These are phyloP conservation scores for Backusella liffmaniae DNA, from an alignment of 192 early-diverging fungal genomes.

Conservation along the genomic window DNA sequence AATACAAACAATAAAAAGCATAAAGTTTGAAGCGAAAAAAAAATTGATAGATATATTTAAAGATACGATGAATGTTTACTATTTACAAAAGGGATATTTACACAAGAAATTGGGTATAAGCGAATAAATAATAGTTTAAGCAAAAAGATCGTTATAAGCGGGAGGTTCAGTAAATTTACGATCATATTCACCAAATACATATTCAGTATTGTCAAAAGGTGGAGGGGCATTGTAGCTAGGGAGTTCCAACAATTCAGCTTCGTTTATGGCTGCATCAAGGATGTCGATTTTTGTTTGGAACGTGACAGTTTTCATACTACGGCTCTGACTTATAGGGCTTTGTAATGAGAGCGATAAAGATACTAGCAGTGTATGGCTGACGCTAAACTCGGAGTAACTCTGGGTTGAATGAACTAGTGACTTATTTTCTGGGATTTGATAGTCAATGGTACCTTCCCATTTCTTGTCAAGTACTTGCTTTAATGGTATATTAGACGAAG, in stretches of 20 bases:
- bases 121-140: background rate
- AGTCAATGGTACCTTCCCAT: background rate
- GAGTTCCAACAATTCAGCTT: background rate
- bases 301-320: background rate
- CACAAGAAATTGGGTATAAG: background rate
- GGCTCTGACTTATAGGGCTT: background rate
- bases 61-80: background rate
- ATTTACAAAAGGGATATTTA: background rate
- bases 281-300: slow-evolving; percentile 10
- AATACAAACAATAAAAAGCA: background rate
- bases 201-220: slow-evolving; percentile 10
- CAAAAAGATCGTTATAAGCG: background rate
- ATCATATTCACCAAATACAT: slow-evolving; percentile 13
- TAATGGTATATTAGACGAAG: background rate
- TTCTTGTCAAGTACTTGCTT: background rate
- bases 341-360: background rate
- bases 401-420: slow-evolving; percentile 7
- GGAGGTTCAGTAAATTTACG: slow-evolving; percentile 12
- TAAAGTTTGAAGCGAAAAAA: background rate
- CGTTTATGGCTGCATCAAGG: background rate
- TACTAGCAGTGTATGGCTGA: slow-evolving; percentile 2
- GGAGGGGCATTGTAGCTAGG: slow-evolving; percentile 9
- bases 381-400: background rate
- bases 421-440: background rate
- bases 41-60: background rate